Conservation (phyloP, 2,329 filamentous ascomycete genomes). For the Chaetomiaceae sp. region DNA sequence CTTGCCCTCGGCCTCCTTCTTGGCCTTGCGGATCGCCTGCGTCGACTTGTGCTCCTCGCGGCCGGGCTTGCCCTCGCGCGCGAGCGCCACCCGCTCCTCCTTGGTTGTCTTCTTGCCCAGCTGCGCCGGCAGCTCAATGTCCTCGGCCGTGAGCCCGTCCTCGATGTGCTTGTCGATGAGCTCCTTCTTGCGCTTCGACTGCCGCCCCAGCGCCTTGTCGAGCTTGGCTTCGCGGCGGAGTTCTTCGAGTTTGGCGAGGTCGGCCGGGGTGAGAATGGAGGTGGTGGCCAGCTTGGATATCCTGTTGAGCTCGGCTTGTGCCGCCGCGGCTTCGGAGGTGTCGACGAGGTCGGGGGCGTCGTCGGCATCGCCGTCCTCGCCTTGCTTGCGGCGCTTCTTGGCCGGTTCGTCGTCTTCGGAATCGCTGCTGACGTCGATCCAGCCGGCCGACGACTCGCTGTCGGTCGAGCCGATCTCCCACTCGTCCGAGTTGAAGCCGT, state of each 20-base stretch:
- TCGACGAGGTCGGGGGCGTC: slow-evolving; percentile 28
- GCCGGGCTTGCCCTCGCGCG: slow-evolving; percentile 74
- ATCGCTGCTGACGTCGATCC: slow-evolving; percentile 86
- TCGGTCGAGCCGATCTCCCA: slow-evolving; percentile 60
- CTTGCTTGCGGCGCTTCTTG: slow-evolving; percentile 57
- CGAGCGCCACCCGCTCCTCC: slow-evolving; percentile 80
- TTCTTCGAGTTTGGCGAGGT: slow-evolving; percentile 90
- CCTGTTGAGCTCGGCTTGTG: slow-evolving; percentile 42
- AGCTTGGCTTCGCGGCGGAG: slow-evolving; percentile 71
- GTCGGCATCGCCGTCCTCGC: slow-evolving; percentile 29
- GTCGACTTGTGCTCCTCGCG: slow-evolving; percentile 80
- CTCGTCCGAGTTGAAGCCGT: slow-evolving; percentile 49
- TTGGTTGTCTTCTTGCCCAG: slow-evolving; percentile 82
- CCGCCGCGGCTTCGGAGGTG: slow-evolving; percentile 40
- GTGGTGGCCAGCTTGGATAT: slow-evolving; percentile 81
- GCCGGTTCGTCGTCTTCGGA: slow-evolving; percentile 71
- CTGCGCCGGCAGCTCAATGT: slow-evolving; percentile 81
- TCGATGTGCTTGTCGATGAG: slow-evolving; percentile 65
- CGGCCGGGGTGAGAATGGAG: slow-evolving; percentile 88
- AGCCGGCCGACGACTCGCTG: slow-evolving; percentile 73
- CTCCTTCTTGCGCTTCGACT: slow-evolving; percentile 45
- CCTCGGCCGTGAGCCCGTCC: slow-evolving; percentile 81
- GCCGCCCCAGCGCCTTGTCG: slow-evolving; percentile 53
- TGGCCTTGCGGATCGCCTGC: slow-evolving; percentile 75
- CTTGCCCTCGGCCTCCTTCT: slow-evolving; percentile 87